Percentiles rank a stretch among this genome's conserved stretches.
Conservation (phyloP, 208 protist genomes). For the Wallacemonas sp. region DNA sequence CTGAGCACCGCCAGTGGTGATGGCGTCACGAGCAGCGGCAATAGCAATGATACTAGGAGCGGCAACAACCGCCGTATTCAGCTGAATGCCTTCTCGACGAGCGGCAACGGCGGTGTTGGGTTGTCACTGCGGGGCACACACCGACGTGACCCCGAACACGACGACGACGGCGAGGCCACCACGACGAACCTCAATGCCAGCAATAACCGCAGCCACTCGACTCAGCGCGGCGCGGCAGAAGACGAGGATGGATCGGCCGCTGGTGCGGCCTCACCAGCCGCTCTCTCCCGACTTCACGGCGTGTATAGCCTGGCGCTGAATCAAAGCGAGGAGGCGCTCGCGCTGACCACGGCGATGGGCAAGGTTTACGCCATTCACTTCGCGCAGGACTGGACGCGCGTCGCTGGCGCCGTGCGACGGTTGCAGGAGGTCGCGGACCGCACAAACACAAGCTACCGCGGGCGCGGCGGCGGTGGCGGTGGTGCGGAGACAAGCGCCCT, state of each 20-base stretch:
- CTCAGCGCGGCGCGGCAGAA: not conserved
- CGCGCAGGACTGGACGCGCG: constrained; percentile 35
- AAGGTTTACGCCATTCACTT: constrained; percentile 69
- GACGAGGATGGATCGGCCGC: not conserved
- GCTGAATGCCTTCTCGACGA: not conserved
- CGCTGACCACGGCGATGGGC: constrained; percentile 50
- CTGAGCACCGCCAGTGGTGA: too few species aligned
- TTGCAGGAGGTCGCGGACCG: constrained; percentile 9
- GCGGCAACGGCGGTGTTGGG: not conserved
- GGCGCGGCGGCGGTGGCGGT: not conserved
- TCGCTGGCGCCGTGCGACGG: constrained; percentile 18
- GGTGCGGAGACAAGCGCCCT: constrained; percentile 15
- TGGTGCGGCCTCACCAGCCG: not conserved
- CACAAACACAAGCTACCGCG: not conserved
- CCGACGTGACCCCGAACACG: too few species aligned
- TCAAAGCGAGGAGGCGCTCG: constrained; percentile 64
- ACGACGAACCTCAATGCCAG: not conserved
- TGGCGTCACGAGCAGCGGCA: not conserved
- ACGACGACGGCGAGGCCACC: not conserved
- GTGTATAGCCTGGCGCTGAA: constrained; percentile 64
- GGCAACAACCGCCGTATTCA: not conserved
- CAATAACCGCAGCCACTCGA: not conserved
- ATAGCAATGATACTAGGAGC: not conserved
- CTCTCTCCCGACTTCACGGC: constrained; percentile 19
- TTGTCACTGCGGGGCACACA: not conserved